phyloP scores from a whole-genome alignment of 306 rosid species.

The Boehmeria nivea region DNA sequence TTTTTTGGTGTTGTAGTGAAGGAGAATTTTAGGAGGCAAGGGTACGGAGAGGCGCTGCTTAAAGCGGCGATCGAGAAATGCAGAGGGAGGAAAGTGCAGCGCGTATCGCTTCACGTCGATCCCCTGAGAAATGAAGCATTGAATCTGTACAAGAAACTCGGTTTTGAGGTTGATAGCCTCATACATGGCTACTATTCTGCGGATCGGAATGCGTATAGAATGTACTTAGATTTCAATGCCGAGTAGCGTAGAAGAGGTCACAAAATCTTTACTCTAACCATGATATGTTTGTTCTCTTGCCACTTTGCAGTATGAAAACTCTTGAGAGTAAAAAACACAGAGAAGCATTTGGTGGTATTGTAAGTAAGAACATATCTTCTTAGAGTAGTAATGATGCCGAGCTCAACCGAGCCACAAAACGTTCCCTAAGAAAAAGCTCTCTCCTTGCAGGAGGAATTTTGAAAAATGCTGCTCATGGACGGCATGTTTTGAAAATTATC shows the following conservation, averaged over 20 bases:
- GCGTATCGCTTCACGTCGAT: slow-evolving; percentile 82
- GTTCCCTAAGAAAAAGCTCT: too few relatives aligned
- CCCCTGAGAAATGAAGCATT: slow-evolving; percentile 61
- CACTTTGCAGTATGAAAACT: too few relatives aligned
- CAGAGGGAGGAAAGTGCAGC: slow-evolving; percentile 56
- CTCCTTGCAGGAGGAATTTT: too few relatives aligned
- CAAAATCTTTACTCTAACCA: neutral
- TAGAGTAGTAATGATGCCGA: too few relatives aligned
- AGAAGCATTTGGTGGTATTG: too few relatives aligned
- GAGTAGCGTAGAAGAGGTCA: slow-evolving; percentile 15
- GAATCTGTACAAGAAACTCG: slow-evolving; percentile 66
- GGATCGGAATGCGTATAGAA: slow-evolving; percentile 74
- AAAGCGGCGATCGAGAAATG: slow-evolving; percentile 74
- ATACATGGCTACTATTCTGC: slow-evolving; percentile 67
- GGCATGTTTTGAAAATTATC: too few relatives aligned
- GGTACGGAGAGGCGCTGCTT: slow-evolving; percentile 70
- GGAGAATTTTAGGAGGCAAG: slow-evolving; percentile 69
- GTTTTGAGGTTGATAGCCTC: slow-evolving; percentile 66
- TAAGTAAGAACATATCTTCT: too few relatives aligned
- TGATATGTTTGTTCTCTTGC: neutral
- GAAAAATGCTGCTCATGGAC: too few relatives aligned
- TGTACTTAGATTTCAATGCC: slow-evolving; percentile 63
- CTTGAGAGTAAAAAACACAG: too few relatives aligned
- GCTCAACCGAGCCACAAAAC: too few relatives aligned
- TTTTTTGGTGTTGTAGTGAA: slow-evolving; percentile 40